Conservation (phyloP, 495 filamentous ascomycete genomes). For the Penicillium subrubescens region DNA sequence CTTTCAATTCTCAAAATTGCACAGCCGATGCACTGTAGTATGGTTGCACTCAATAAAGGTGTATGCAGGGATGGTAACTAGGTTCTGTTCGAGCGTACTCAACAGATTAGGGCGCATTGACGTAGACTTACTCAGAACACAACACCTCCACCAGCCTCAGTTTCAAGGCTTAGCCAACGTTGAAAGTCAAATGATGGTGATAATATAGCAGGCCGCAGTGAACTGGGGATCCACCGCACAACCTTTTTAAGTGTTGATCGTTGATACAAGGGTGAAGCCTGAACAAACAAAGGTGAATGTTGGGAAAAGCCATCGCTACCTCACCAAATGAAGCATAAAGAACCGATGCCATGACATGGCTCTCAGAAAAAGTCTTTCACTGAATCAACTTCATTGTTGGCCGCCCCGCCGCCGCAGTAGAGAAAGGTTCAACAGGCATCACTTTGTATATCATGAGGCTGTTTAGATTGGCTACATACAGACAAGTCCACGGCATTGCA, state of each 20-base stretch:
- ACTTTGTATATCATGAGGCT: not conserved
- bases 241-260: not conserved
- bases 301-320: not conserved
- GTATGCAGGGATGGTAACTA: not conserved
- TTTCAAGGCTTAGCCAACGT: not conserved
- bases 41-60: not conserved
- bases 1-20: not conserved
- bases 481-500: no score
- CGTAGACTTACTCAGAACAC: not conserved
- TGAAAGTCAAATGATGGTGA: not conserved
- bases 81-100: not conserved
- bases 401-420: not conserved
- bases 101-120: not conserved
- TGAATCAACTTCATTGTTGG: not conserved
- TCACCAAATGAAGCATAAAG: not conserved
- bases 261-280: not conserved
- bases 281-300: not conserved
- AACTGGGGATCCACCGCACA: not conserved
- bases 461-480: no score
- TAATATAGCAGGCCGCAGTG: not conserved
- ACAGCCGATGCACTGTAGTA: not conserved
- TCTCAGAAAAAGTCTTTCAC: not conserved
- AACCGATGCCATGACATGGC: not conserved
- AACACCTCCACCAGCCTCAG: no score
- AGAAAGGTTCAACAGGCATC: no score